These are phyloP conservation scores for Neoboletus magnificus DNA, from an alignment of 768 basidiomycete species.

Conservation along the genomic window DNA sequence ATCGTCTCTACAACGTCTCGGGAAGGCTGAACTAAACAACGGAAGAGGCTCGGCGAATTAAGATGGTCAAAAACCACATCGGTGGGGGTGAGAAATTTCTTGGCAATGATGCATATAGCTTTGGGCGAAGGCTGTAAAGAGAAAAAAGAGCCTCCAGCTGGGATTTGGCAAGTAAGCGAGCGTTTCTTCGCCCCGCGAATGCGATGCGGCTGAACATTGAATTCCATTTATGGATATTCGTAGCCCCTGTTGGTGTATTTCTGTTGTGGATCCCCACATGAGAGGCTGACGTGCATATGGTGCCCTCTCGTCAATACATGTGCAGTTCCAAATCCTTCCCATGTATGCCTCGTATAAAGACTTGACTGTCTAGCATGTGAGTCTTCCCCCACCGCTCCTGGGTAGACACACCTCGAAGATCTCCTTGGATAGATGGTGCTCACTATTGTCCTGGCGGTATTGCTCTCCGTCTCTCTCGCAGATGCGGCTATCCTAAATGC, in stretches of 20 bases:
- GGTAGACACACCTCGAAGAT: not conserved
- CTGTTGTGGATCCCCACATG: not conserved
- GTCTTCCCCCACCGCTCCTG: not conserved
- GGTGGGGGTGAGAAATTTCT: not conserved
- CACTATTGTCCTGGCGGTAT: conserved; percentile 1
- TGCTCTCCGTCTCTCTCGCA: conserved; percentile 11
- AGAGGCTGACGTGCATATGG: conserved; percentile 6
- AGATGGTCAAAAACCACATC: not conserved
- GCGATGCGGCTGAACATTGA: not conserved
- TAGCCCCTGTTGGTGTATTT: not conserved
- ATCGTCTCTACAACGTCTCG: not conserved
- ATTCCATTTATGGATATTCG: not conserved
- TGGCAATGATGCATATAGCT: not conserved
- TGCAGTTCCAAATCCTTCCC: conserved; percentile 3
- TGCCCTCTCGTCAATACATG: not conserved
- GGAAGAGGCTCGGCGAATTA: not conserved
- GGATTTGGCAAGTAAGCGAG: too few relatives aligned
- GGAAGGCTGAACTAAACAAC: not conserved
- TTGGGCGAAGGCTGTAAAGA: not conserved
- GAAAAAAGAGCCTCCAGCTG: too few relatives aligned
- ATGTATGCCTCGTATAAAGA: conserved; percentile 7
- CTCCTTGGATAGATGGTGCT: conserved; percentile 9
- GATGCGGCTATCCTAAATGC: conserved; percentile 20
- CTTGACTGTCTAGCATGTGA: not conserved
- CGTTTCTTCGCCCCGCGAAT: not conserved